Evolutionary conservation across 257 asterid species (phyloP), one percentile per base, ranked within the genome.

Genomic region (Linderniella brevidens): DNA sequence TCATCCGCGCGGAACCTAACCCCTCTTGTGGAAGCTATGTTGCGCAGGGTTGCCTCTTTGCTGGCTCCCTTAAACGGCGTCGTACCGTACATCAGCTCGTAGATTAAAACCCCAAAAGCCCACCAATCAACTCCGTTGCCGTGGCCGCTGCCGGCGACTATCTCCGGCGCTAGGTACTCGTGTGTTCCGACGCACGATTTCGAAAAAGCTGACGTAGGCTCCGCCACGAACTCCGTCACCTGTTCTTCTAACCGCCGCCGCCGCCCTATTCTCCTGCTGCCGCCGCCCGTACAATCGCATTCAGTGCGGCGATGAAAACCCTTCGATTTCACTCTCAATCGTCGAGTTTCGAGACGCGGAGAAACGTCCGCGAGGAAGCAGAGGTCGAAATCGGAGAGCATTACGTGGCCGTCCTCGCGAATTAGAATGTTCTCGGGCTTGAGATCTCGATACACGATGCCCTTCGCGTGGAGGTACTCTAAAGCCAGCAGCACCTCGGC

Each of bases 101-200:
- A 86, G 0, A 82, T 56, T 58, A 86, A 54, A 0, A 86, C 77
- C 52, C 97, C 94, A 17, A 86, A 82, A 0, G 93, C 97, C 94
- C 97, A 86, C 97, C 94, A 86, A 44, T 86, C 97, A 0, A 86
- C 97, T 0, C 97, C 93, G 64, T 77, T 86, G 0, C 97, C 93
- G 59, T 82, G 94, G 14, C 97, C 97, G 67, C 57, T 57, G 0
- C 94, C 87, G 52, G 46, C 36, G 0, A 86, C 76, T 9, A 86
- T 3, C 65, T 86, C 94, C 49, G 97, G 94, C 43, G 93, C 82
- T 9, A 86, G 36, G 55, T 86, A 86, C 67, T 86, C 97, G 49
- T 82, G 97, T 3, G 94, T 82, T 0, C 94, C 94, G 0, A 86
- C 94, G 50, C 94, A 82, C 4, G 94, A 86, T 52, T 69, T 68